Evolutionary conservation across 2,329 filamentous ascomycete species (phyloP), one percentile per base, ranked within the genome.

Genomic region (Rosellinia necatrix): DNA sequence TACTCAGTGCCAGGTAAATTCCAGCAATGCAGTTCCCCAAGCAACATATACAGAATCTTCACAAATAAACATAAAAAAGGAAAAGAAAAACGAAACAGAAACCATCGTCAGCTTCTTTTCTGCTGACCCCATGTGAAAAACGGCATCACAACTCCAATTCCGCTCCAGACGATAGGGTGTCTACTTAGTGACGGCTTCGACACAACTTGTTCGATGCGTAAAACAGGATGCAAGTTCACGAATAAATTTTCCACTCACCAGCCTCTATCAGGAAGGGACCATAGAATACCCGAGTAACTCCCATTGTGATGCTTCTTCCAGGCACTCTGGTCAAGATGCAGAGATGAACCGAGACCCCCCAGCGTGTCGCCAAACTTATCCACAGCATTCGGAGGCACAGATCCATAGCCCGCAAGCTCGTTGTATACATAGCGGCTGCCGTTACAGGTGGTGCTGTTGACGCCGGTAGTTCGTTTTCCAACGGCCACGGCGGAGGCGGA

Each of bases 291-390:
- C 2, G 78, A 77, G 67, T 90, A 91, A 5, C 69, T 76, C 49
- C 74, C 75, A 64, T 69, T 68, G n/a, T 73, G 77, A 4, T 69
- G 68, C 66, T 80, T 82, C 63, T 76, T 79, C 86, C 87, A 91
- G 7, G 80, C 78, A 29, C 70, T 73, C 25, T 48, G 56, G 21
- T 70, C 66, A 24, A 91, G 72, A n/a, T 85, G 82, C 63, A 88
- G 82, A 10, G 84, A 79, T 54, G 82, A 87, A 7, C 88, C 88
- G 48, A 88, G 76, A 1, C 86, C 85, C 32, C 85, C 86, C 25
- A 90, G 74, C 0, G 86, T 90, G 67, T 91, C 88, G 25, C 86
- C 86, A 62, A 81, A 86, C 67, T 86, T 85, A 72, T 91, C 88
- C 27, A 78, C 75, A 2, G 80, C 78, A 64, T 85, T 78, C 27